A percentile compares a stretch with the other conserved stretches of the same genome.
Conservation (phyloP, 2,329 filamentous ascomycete genomes). For the Endoconidiophora laricicola region DNA sequence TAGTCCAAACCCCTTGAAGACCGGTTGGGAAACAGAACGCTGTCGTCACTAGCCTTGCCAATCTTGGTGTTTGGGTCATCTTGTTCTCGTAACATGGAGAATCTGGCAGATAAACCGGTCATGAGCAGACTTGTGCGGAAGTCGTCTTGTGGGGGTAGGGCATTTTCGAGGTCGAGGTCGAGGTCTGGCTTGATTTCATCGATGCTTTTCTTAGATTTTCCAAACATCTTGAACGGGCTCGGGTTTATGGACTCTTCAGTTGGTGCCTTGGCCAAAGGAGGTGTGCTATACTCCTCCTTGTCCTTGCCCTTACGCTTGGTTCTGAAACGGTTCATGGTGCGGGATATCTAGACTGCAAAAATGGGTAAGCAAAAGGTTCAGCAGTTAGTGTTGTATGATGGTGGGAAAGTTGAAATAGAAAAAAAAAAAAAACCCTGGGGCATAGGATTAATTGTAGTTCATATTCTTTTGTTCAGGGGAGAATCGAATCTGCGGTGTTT, state of each 20-base stretch:
- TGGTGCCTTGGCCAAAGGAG: conserved; percentile 25
- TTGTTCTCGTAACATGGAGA: conserved; percentile 92
- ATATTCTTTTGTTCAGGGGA: too few relatives aligned
- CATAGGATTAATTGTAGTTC: too few relatives aligned
- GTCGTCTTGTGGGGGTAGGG: conserved; percentile 67
- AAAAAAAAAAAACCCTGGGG: neutral
- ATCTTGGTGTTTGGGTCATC: conserved; percentile 79
- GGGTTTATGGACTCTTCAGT: conserved; percentile 33
- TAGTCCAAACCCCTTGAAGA: conserved; percentile 57
- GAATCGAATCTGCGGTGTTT: too few relatives aligned
- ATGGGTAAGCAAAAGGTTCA: neutral
- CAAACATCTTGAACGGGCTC: conserved; percentile 36
- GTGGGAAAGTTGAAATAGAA: neutral
- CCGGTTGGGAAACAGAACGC: conserved; percentile 68
- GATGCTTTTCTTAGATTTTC: conserved; percentile 35
- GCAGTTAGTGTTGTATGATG: neutral
- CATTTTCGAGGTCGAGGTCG: conserved; percentile 44
- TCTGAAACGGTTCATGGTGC: conserved; percentile 60
- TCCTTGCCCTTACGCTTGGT: conserved; percentile 52
- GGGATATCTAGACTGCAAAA: neutral
- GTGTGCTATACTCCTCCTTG: conserved; percentile 31
- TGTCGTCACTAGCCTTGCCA: conserved; percentile 90
- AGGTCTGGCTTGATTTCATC: conserved; percentile 48
- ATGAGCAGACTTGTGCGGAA: conserved; percentile 93
- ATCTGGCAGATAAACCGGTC: conserved; percentile 84